Evolutionary conservation across 2,329 filamentous ascomycete species (phyloP), one percentile per base, ranked within the genome.

Genomic region (Paraphaeosphaeria sporulosa): DNA sequence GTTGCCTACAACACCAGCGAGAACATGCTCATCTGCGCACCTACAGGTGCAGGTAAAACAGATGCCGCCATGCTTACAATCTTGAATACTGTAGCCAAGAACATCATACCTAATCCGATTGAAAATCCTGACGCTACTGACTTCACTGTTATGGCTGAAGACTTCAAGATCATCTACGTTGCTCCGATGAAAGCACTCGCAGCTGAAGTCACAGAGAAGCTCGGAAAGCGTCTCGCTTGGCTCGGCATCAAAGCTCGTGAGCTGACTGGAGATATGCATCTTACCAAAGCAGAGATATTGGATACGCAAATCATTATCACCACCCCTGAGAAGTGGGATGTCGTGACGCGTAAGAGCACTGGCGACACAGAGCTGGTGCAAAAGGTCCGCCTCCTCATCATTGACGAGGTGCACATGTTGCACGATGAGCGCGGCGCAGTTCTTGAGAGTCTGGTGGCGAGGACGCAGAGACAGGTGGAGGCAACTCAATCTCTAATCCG

Each of bases 321-420:
- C 0, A 99, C 95, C 0, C 95, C 95, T 38, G 95, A 99, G 80
- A 99, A 99, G 79, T 99, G 96, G 96, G 95, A 99, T 76, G 95
- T 99, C 0, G 92, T 99, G 5, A 99, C 95, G 3, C 87, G 95
- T 62, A 99, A 98, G 79, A 96, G 94, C 58, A 98, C 94, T 0
- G 95, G 96, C 17, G 95, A 99, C 74, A 98, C 95, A 0, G 95
- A 98, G 75, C 86, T 99, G 3, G 96, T 99, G 15, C 95, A 99
- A 71, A 99, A 99, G 76, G 95, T 99, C 25, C 89, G 94, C 12
- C 84, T 99, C 1, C 85, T 99, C 61, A 98, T 99, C 71, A 98
- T 99, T 64, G 95, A 99, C 77, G 95, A 99, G 80, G 95, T 99
- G 1, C 95, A 99, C 75, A 99, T 99, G 96, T 89, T 99, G 70